Base-by-base conservation (phyloP, 2,329 filamentous ascomycete genomes). In the Epichloe brachyelytri region DNA sequence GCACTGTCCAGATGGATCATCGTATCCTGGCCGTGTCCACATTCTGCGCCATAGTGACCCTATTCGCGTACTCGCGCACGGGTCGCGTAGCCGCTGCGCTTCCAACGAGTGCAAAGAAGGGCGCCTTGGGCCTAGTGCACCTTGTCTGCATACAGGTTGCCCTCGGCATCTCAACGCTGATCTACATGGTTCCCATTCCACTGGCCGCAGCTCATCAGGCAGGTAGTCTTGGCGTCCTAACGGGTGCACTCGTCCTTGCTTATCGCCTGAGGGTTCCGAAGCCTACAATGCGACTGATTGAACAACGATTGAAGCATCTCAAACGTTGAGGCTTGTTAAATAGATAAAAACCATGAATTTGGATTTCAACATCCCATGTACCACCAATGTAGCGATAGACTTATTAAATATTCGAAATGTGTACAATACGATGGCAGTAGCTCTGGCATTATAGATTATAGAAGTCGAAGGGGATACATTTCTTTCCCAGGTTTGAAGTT, bases 1-100 rank as follows among this genome's bases (percentile, higher is more conserved):
- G 86, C 15, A 80, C 94, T 26, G 94, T 97, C 2, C 94, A 98
- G 71, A 80, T 98, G 43, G 88, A 98, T 69, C 93, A 98, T 73
- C 85, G 94, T 43, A 87, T 95, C 59, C 77, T 97, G 37, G 94
- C 93, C 53, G 88, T 84, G 45, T 89, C 88, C 15, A 95, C 91
- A 1, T 95, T 95, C 67, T 85, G 80, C 49, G 78, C 85, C 55
- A 80, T 97, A 54, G 72, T 95, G 57, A 76, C 81, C 4, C 76
- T 98, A 10, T 94, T 84, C 67, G 78, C 79, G n/a, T 97, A 90
- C 69, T 79, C 86, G 4, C 82, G 87, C 55, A 81, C 80, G 51
- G 80, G 81, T 40, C 76, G 68, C 7, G 63, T 83, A 14, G 71
- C 71, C 20, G 65, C 73, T 12, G 71, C 76, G 15, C 73, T 95